Evolutionary conservation across 495 filamentous ascomycete genomes (phyloP).

Genomic region (Daldinia concentrica): DNA sequence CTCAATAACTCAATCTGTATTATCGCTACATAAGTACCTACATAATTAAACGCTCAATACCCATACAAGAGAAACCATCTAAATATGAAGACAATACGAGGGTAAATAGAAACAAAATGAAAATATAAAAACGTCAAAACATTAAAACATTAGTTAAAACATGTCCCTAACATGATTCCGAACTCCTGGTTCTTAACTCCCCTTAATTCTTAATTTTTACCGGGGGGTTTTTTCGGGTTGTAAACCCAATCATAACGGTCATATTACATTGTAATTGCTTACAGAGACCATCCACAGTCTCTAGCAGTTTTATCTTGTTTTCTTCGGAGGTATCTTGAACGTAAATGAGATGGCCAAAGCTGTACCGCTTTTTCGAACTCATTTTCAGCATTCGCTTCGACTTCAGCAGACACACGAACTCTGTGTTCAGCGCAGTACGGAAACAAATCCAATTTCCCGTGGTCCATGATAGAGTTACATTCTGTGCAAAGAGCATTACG

Average conservation of each 20-base stretch:
- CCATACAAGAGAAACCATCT: too few relatives aligned
- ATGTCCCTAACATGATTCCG: too few relatives aligned
- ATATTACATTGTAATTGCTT: neutral
- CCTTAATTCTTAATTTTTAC: neutral
- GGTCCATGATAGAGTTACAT: neutral
- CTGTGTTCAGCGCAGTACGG: conserved; percentile 4
- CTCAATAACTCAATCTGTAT: too few relatives aligned
- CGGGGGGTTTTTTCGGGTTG: neutral
- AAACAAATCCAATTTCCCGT: neutral
- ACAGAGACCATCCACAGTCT: conserved; percentile 12
- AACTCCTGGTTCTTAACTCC: too few relatives aligned
- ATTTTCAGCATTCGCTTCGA: neutral
- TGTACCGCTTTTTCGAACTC: conserved; percentile 10
- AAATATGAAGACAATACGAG: too few relatives aligned
- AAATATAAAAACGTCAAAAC: too few relatives aligned
- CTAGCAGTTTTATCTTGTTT: neutral
- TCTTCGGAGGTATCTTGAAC: conserved; percentile 16
- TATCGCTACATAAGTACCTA: too few relatives aligned
- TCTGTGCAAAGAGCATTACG: neutral
- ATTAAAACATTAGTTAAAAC: too few relatives aligned
- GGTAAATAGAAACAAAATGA: too few relatives aligned
- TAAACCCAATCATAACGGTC: neutral
- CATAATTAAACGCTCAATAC: too few relatives aligned
- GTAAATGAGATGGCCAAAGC: conserved; percentile 15
- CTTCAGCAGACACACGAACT: neutral